Conservation (phyloP, 2,329 filamentous ascomycete species). For the Aspergillus quadricinctus region DNA sequence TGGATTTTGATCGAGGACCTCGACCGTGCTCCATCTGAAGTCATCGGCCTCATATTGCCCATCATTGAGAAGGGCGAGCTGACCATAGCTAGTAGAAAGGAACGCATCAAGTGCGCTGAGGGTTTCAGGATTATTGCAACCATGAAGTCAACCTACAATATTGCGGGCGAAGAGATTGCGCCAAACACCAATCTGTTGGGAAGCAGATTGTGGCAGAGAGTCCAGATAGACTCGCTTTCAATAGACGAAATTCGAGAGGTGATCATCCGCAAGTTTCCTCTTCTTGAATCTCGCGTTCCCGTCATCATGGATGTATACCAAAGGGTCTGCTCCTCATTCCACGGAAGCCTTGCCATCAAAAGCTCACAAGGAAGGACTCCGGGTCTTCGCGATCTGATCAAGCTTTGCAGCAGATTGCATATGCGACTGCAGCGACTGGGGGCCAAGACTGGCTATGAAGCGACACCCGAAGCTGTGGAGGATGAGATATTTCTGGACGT, state of each 20-base stretch:
- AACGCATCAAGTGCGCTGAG: constrained; percentile 74
- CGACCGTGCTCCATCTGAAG: constrained; percentile 88
- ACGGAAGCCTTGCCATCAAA: constrained; percentile 35
- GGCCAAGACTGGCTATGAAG: constrained; percentile 63
- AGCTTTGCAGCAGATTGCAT: constrained; percentile 79
- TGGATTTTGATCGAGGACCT: constrained; percentile 98
- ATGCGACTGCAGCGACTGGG: constrained; percentile 57
- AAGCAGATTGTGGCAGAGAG: constrained; percentile 75
- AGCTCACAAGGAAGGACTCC: constrained; percentile 51
- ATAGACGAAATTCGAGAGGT: constrained; percentile 70
- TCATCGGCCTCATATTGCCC: constrained; percentile 87
- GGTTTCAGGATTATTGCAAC: constrained; percentile 92
- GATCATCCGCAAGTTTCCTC: constrained; percentile 65
- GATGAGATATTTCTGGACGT: constrained; percentile 92
- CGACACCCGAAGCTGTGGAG: constrained; percentile 65
- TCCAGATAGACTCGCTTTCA: constrained; percentile 64
- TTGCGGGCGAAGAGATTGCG: constrained; percentile 65
- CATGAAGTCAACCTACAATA: constrained; percentile 65
- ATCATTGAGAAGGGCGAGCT: constrained; percentile 90
- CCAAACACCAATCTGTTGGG: constrained; percentile 70
- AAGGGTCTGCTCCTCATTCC: constrained; percentile 37
- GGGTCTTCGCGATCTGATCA: constrained; percentile 76
- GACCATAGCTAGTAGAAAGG: constrained; percentile 81
- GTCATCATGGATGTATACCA: constrained; percentile 56
- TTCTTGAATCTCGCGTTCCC: constrained; percentile 55